A percentile compares a stretch with the other conserved stretches of the same genome.
Conservation (phyloP, 1,284 basidiomycete species). For the Chondrostereum purpureum region DNA sequence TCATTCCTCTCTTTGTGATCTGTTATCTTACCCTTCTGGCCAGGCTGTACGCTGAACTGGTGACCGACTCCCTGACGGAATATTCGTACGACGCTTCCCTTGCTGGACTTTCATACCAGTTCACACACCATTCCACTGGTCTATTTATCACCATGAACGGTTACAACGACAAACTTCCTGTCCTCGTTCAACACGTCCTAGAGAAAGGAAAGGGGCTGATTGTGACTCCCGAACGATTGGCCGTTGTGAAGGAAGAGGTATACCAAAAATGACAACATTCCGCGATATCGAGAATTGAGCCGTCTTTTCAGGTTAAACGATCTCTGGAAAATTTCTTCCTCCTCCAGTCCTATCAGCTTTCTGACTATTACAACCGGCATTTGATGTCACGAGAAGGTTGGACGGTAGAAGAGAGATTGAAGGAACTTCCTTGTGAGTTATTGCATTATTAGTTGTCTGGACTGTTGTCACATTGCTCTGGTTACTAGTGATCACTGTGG, state of each 20-base stretch:
- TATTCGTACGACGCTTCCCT: conserved; percentile 92
- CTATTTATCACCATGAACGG: conserved; percentile 72
- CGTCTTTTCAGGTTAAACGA: conserved; percentile 46
- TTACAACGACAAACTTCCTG: conserved; percentile 91
- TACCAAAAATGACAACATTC: conserved; percentile 10
- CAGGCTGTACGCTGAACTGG: conserved; percentile 82
- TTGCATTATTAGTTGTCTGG: conserved; percentile 6
- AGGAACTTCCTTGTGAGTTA: conserved; percentile 66
- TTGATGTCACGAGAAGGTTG: conserved; percentile 68
- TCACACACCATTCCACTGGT: conserved; percentile 64
- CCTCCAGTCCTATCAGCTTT: conserved; percentile 77
- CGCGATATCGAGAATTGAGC: not conserved
- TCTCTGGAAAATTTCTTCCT: conserved; percentile 87
- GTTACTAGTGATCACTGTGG: conserved; percentile 58
- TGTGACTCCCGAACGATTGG: conserved; percentile 70
- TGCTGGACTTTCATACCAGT: conserved; percentile 80
- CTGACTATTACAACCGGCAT: conserved; percentile 75
- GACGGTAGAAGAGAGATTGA: conserved; percentile 78
- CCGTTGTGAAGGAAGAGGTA: conserved; percentile 83
- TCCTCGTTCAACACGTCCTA: conserved; percentile 74
- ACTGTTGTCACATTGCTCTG: conserved; percentile 4
- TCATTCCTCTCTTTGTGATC: not conserved
- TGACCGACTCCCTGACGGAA: conserved; percentile 86
- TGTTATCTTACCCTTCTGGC: conserved; percentile 5
- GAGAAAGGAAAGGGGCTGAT: conserved; percentile 65